These are phyloP conservation scores for Echeveria elegans DNA, from an alignment of 164 flowering plant genomes.

Conservation along the genomic window DNA sequence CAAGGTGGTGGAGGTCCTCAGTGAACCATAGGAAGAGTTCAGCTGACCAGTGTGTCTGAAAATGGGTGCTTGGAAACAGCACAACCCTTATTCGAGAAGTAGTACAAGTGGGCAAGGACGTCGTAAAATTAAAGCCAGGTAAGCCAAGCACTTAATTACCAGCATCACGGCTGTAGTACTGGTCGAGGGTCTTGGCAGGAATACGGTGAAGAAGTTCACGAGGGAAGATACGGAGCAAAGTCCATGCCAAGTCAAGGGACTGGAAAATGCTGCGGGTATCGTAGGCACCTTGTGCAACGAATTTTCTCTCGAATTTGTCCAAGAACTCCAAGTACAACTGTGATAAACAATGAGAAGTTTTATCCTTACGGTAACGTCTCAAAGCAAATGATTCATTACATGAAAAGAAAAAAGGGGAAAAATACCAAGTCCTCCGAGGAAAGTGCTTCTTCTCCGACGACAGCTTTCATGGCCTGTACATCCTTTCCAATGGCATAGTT, in stretches of 20 bases:
- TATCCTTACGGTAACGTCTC: not conserved
- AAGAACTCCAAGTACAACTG: constrained; percentile 94
- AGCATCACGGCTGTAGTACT: constrained; percentile 71
- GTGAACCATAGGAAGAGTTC: not conserved
- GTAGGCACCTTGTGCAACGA: constrained; percentile 88
- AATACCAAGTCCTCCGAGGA: constrained; percentile 93
- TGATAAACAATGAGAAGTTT: not conserved
- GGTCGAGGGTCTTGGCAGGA: constrained; percentile 92
- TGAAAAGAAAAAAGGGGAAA: not conserved
- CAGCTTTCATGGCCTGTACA: constrained; percentile 99
- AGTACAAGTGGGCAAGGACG: too few relatives aligned
- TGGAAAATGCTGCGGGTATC: constrained; percentile 96
- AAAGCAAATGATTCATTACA: not conserved
- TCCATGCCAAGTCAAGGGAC: constrained; percentile 97
- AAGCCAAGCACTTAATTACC: constrained; percentile 28
- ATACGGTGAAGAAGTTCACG: constrained; percentile 98
- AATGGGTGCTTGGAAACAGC: constrained; percentile 6
- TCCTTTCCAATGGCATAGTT: constrained; percentile 99
- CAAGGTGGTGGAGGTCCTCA: not conserved
- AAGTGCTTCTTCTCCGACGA: constrained; percentile 99
- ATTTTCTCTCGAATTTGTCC: constrained; percentile 93
- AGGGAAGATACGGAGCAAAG: constrained; percentile 88
- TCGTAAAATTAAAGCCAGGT: not conserved
- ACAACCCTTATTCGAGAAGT: constrained; percentile 26
- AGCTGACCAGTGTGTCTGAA: not conserved